Conservation (phyloP, 148 eudicot species). For the Amaranthus hypochondriacus region DNA sequence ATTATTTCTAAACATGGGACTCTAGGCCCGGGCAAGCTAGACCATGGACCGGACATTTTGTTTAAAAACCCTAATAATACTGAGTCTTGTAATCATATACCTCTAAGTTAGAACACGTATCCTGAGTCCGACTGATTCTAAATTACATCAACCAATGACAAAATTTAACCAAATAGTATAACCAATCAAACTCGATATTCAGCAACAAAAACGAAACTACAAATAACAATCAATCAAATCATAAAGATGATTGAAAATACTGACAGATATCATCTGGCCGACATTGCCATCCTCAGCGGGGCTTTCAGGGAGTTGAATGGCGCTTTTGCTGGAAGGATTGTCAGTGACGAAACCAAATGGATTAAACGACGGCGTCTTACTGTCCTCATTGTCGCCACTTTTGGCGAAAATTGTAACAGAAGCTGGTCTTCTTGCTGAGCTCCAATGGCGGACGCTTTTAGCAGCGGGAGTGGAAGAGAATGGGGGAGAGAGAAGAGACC, state of each 20-base stretch:
- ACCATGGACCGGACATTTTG: too few species aligned
- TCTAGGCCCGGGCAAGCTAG: too few species aligned
- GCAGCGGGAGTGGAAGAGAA: slow-evolving; percentile 13
- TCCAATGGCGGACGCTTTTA: slow-evolving; percentile 14
- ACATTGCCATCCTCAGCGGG: slow-evolving; percentile 99
- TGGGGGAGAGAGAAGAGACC: slow-evolving; percentile 38
- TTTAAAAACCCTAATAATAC: too few species aligned
- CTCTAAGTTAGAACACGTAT: too few species aligned
- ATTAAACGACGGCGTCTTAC: slow-evolving; percentile 55
- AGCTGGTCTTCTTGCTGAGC: slow-evolving; percentile 15
- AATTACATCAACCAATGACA: too few species aligned
- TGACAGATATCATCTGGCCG: slow-evolving; percentile 87
- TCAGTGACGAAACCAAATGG: slow-evolving; percentile 96
- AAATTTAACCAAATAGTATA: background rate
- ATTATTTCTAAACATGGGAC: too few species aligned
- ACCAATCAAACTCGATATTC: background rate
- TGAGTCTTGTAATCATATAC: too few species aligned
- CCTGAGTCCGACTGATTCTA: too few species aligned
- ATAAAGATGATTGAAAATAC: slow-evolving; percentile 8
- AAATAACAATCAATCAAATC: background rate
- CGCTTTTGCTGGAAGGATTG: slow-evolving; percentile 87
- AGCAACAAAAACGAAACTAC: background rate
- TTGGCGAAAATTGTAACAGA: slow-evolving; percentile 20
- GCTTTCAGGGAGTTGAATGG: slow-evolving; percentile 86
- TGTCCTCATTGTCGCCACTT: slow-evolving; percentile 32